A percentile compares a stretch with the other conserved stretches of the same genome.
Evolutionary conservation across 2,329 filamentous ascomycete species (phyloP).

Genomic region (Fusarium agapanthi): DNA sequence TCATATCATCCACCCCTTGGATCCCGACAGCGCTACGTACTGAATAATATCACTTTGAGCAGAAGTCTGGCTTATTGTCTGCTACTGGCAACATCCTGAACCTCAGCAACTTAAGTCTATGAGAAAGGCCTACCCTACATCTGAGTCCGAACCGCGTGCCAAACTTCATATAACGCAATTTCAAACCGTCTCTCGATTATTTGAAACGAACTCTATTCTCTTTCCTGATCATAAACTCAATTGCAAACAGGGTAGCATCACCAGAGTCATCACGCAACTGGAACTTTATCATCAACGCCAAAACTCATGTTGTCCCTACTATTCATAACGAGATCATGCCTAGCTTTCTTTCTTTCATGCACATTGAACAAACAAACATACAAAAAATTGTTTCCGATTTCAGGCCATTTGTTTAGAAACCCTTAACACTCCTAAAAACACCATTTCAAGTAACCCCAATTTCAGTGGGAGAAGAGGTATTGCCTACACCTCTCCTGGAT

Average conservation of each 20-base stretch:
- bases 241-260: background rate
- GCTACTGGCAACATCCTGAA: background rate
- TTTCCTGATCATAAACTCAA: background rate
- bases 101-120: too few species aligned
- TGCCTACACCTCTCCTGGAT: slow-evolving; percentile 26
- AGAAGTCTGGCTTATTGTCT: background rate
- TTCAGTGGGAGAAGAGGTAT: slow-evolving; percentile 14
- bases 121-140: background rate
- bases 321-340: slow-evolving; percentile 31
- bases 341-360: slow-evolving; percentile 24
- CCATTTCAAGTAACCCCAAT: slow-evolving; percentile 31
- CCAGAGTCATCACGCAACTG: background rate
- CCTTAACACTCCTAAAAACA: slow-evolving; percentile 39
- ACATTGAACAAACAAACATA: slow-evolving; percentile 32
- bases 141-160: too few species aligned
- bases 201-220: rapidly evolving
- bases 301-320: slow-evolving; percentile 27
- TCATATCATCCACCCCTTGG: background rate
- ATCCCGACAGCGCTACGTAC: rapidly evolving
- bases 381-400: slow-evolving; percentile 31
- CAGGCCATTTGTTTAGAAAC: slow-evolving; percentile 26
- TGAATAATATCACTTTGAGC: too few species aligned
- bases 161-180: background rate
- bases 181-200: too few species aligned
- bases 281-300: background rate